Conservation (phyloP, 1,284 basidiomycete species). For the Puccinia coronata region DNA sequence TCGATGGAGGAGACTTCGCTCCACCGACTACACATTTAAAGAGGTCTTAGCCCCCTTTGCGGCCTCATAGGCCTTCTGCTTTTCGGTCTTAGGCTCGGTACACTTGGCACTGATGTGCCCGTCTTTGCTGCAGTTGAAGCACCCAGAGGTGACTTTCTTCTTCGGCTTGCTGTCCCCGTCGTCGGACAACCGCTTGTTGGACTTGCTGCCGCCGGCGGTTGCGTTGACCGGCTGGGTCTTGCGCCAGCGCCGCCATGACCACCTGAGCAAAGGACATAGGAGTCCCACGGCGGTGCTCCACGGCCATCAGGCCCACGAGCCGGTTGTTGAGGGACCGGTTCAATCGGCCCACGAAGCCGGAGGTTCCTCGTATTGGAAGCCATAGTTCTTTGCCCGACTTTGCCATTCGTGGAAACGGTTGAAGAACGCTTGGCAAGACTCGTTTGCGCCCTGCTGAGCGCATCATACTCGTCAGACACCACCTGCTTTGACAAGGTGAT, state of each 20-base stretch:
- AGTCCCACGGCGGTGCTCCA: neutral
- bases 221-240: neutral
- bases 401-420: too few relatives aligned
- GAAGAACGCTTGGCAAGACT: too few relatives aligned
- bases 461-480: neutral
- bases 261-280: neutral
- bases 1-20: neutral
- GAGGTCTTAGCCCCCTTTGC: neutral
- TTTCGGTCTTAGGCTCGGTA: neutral
- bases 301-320: neutral
- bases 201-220: neutral
- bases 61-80: neutral
- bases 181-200: neutral
- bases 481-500: too few relatives aligned
- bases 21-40: slow-evolving; percentile 24
- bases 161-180: neutral
- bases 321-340: too few relatives aligned
- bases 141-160: neutral
- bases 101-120: neutral
- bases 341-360: too few relatives aligned
- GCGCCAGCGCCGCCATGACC: neutral
- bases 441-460: neutral
- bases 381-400: too few relatives aligned
- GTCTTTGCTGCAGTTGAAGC: slow-evolving; percentile 12
- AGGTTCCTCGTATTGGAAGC: too few relatives aligned